These are phyloP conservation scores for Plantago elongata DNA, from an alignment of 257 asterid genomes.

Conservation along the genomic window DNA sequence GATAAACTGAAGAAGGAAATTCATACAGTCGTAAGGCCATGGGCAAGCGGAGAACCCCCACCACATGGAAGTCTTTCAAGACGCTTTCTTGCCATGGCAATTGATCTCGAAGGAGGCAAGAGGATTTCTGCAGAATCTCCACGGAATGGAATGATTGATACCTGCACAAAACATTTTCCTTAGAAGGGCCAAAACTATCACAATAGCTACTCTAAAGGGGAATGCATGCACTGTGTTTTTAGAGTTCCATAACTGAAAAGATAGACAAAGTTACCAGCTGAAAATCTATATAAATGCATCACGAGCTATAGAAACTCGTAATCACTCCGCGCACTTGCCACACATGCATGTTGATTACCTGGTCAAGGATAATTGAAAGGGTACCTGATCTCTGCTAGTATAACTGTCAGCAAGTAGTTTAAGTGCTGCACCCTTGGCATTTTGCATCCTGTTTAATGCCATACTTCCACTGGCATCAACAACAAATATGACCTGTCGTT, in stretches of 20 bases:
- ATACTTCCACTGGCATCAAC: conserved; percentile 99
- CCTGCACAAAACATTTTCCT: conserved; percentile 46
- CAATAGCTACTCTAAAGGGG: too few relatives aligned
- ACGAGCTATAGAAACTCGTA: too few relatives aligned
- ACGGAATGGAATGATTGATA: conserved; percentile 93
- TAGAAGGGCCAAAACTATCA: neutral
- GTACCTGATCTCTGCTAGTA: conserved; percentile 99
- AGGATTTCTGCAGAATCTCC: conserved; percentile 99
- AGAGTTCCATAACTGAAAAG: too few relatives aligned
- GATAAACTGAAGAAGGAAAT: neutral
- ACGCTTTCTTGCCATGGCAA: conserved; percentile 96
- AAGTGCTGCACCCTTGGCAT: conserved; percentile 98
- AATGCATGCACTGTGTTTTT: too few relatives aligned
- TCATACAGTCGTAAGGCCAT: conserved; percentile 90
- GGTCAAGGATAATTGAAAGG: conserved; percentile 1
- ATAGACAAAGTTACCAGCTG: too few relatives aligned
- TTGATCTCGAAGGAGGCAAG: conserved; percentile 96
- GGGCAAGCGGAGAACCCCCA: conserved; percentile 99
- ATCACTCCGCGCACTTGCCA: too few relatives aligned
- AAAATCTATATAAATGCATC: too few relatives aligned
- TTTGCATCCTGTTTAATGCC: conserved; percentile 99
- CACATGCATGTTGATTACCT: neutral
- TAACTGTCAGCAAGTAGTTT: conserved; percentile 95
- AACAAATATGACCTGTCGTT: conserved; percentile 81
- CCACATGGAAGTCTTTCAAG: conserved; percentile 99